Percentiles rank a stretch among this genome's conserved stretches.
Evolutionary conservation across 2,329 filamentous ascomycete genomes (phyloP).

Genomic region (Samsoniella hepiali): DNA sequence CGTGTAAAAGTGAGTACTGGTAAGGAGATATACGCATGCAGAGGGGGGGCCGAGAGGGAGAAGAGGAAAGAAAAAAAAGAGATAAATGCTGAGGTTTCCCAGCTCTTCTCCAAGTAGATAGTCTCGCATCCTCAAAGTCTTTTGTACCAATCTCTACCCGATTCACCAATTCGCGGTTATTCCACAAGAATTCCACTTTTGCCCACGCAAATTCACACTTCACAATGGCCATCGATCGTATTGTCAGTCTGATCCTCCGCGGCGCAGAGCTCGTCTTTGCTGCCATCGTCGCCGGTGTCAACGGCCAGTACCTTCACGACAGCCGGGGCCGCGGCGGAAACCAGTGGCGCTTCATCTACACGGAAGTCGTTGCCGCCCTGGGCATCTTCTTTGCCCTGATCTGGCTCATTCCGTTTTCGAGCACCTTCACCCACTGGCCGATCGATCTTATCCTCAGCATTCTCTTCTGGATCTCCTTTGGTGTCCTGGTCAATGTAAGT

Average conservation of each 20-base stretch:
- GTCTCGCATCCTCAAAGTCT: neutral
- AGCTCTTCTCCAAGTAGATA: neutral
- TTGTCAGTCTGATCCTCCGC: slow-evolving; percentile 39
- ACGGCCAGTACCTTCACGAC: slow-evolving; percentile 61
- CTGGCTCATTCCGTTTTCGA: slow-evolving; percentile 69
- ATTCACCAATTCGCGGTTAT: neutral
- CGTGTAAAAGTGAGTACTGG: neutral
- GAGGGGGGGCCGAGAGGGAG: neutral
- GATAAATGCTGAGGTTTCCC: slow-evolving; percentile 1
- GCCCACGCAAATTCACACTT: neutral
- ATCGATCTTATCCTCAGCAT: slow-evolving; percentile 66
- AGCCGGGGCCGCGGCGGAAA: slow-evolving; percentile 49
- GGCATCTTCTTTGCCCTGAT: slow-evolving; percentile 66
- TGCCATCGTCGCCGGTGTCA: slow-evolving; percentile 68
- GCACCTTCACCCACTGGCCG: slow-evolving; percentile 66
- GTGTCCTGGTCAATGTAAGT: slow-evolving; percentile 60
- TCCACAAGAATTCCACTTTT: neutral
- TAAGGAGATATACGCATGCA: neutral
- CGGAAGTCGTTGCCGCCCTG: slow-evolving; percentile 66
- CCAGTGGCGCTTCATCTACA: slow-evolving; percentile 67
- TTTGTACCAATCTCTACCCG: neutral
- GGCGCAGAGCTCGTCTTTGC: slow-evolving; percentile 61
- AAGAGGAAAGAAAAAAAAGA: neutral
- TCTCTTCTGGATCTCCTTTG: slow-evolving; percentile 68
- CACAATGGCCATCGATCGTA: slow-evolving; percentile 39